Base-by-base conservation (phyloP, 768 basidiomycete genomes). In the Hericium coralloides region DNA sequence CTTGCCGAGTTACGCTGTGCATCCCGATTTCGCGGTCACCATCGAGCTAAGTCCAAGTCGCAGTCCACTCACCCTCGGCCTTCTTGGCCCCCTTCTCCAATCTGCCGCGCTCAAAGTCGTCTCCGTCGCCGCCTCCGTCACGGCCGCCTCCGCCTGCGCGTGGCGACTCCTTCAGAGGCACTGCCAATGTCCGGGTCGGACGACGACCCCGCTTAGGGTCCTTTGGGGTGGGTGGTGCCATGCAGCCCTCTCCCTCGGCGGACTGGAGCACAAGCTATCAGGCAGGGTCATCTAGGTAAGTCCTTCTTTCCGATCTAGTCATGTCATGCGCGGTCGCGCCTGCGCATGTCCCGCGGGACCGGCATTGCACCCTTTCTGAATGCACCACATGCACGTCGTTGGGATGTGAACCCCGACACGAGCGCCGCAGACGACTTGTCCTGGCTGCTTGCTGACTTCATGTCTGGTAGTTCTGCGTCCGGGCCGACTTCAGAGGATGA, bases 261-360 rank as follows among this genome's bases (percentile, higher is more conserved):
- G 89, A 84, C 62, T 82, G 89, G 84, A 92, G 88, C 65, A 91
- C 89, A 12, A 92, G 89, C 62, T 92, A 92, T 70, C 86, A 90
- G 58, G 90, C 85, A 26, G 90, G 90, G 48, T 89, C 89, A 37
- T 91, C 89, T 10, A 82, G 86, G 88, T 87, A 64, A 60, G 79
- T 64, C 41, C 7, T 31, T 31, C 31, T 31, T 31, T 31, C 31
- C 31, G 31, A 31, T 31, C 31, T 31, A 31, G 31, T 31, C 31
- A 6, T 31, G 31, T 31, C 31, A 9, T 9, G 31, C 31, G 31
- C 7, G 31, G 31, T 26, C 25, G 25, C 25, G 25, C 25, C 25
- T 26, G 25, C 25, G 25, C 31, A 6, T 31, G 31, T 31, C 31
- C 31, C 31, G 31, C 31, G 31, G 31, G 31, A 31, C 31, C 31